A percentile compares a stretch with the other conserved stretches of the same genome.
Evolutionary conservation across 1,139 yeast genomes (phyloP).

Genomic region (Yamadazyma jaroonii): DNA sequence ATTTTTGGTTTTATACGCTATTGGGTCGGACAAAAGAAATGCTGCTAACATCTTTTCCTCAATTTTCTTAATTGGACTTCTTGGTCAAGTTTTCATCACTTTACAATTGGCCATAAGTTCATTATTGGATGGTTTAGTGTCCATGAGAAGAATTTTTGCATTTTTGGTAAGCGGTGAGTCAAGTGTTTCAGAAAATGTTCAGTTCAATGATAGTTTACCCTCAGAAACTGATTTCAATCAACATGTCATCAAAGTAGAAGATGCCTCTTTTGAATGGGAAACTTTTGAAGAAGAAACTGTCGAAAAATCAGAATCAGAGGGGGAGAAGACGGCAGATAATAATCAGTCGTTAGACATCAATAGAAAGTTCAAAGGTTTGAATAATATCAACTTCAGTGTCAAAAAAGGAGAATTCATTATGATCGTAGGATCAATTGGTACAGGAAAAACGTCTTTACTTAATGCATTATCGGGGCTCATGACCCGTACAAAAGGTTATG

Average conservation of each 20-base stretch:
- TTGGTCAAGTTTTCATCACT: slow-evolving; percentile 50
- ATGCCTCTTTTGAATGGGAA: slow-evolving; percentile 40
- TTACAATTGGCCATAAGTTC: slow-evolving; percentile 70
- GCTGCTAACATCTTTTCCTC: slow-evolving; percentile 80
- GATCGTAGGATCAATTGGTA: slow-evolving; percentile 66
- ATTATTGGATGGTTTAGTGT: slow-evolving; percentile 66
- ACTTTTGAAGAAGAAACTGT: slow-evolving; percentile 21
- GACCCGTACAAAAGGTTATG: slow-evolving; percentile 47
- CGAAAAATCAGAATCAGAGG: too few relatives aligned
- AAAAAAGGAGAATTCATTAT: slow-evolving; percentile 59
- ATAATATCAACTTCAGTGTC: slow-evolving; percentile 17
- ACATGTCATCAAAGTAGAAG: slow-evolving; percentile 17
- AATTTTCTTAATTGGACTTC: slow-evolving; percentile 58
- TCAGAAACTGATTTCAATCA: slow-evolving; percentile 5
- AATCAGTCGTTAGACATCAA: neutral
- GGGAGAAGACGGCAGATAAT: too few relatives aligned
- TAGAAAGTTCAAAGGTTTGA: slow-evolving; percentile 9
- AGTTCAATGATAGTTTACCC: slow-evolving; percentile 31
- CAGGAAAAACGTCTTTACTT: slow-evolving; percentile 67
- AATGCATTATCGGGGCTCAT: slow-evolving; percentile 62
- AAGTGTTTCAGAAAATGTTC: slow-evolving; percentile 31
- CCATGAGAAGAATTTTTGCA: slow-evolving; percentile 56
- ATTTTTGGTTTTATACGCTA: slow-evolving; percentile 64
- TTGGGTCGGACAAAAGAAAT: slow-evolving; percentile 34
- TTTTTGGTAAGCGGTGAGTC: slow-evolving; percentile 40